Evolutionary conservation across 2,329 filamentous ascomycete genomes (phyloP), one percentile per base, ranked within the genome.

Genomic region (Daldinia sp.): DNA sequence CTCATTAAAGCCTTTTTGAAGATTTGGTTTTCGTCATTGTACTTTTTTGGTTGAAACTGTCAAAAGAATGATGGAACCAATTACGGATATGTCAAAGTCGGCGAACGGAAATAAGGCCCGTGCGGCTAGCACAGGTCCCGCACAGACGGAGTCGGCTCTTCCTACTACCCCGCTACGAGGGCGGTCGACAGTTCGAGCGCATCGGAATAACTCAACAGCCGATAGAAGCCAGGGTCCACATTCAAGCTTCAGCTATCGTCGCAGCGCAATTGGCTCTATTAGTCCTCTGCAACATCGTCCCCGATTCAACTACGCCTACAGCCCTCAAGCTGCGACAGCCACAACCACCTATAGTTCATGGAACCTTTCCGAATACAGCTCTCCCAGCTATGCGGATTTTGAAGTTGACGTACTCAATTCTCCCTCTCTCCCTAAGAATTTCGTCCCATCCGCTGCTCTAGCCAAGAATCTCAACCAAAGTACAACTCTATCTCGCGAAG

Each of bases 321-420:
- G 53, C 35, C 42, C 41, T 26, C 30, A 57, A 42, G 54, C 30
- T 58, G 33, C 35, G 20, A 57, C 60, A 6, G n/a, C 44, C n/a
- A 23, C 33, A 9, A 46, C n/a, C n/a, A n/a, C 44, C 15, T 3
- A 26, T n/a, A 3, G n/a, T 54, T 59, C 12, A 46, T 42, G 53
- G 53, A 26, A 23, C 33, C 6, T 15, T 10, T 58, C 10, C 28
- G 28, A 58, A 28, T n/a, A 18, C n/a, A 6, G n/a, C 13, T 2
- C 41, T 46, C 33, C 18, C 6, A 42, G 28, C 15, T 28, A 6
- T 56, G 12, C n/a, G 0, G 46, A 65, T 23, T 39, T 18, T n/a
- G 48, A 41, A 20, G 15, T 60, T 50, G 62, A 65, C 7, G 62
- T 60, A 1, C 12, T 65, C 6, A 30, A 60, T 23, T 65, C 62